A percentile compares a stretch with the other conserved stretches of the same genome.
phyloP scores from a whole-genome alignment of 2,329 filamentous ascomycete species.

The Pestalotiopsis sp. region DNA sequence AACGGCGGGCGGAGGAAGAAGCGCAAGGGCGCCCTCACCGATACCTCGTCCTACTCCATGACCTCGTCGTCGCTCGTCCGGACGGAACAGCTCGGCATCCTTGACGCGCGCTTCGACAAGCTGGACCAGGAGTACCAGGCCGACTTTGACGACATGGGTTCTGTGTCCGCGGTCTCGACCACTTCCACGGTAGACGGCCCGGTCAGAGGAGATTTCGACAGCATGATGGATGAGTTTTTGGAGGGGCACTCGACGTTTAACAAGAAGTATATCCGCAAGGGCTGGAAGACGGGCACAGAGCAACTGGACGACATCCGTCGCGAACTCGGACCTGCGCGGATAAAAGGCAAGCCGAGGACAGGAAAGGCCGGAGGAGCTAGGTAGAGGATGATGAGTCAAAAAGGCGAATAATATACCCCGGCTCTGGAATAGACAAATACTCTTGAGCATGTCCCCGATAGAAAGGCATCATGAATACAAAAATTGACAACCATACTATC shows the following conservation, averaged over 20 bases:
- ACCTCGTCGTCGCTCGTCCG: conserved; percentile 84
- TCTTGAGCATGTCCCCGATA: background rate
- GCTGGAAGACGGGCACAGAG: conserved; percentile 78
- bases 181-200: conserved; percentile 70
- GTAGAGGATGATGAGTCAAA: conserved; percentile 8
- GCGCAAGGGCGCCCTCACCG: conserved; percentile 90
- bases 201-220: conserved; percentile 79
- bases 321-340: conserved; percentile 75
- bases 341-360: conserved; percentile 39
- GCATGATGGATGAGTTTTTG: conserved; percentile 91
- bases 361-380: conserved; percentile 17
- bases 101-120: conserved; percentile 91
- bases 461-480: background rate
- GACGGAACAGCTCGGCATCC: conserved; percentile 81
- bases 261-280: conserved; percentile 79
- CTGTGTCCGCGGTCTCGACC: conserved; percentile 63
- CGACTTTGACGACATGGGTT: conserved; percentile 51
- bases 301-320: conserved; percentile 89
- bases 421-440: background rate
- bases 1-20: conserved; percentile 87
- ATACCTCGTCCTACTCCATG: conserved; percentile 88
- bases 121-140: conserved; percentile 70
- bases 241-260: conserved; percentile 72
- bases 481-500: background rate
- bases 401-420: background rate